phyloP scores from a whole-genome alignment of 192 early-diverging fungal species.

The Dimargaris cristalligena region DNA sequence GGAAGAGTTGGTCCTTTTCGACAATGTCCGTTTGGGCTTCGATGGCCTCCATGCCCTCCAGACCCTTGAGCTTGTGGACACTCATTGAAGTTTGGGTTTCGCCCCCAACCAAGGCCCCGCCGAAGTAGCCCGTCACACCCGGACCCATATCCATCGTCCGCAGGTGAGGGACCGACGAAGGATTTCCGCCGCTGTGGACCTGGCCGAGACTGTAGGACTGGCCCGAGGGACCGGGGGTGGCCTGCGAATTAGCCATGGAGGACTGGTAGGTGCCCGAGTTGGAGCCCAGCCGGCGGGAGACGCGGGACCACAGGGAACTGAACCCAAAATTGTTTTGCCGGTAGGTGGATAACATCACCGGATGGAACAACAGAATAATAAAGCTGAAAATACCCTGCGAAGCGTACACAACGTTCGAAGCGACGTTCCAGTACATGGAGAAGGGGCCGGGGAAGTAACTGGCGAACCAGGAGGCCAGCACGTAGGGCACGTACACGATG shows the following conservation, averaged over 20 bases:
- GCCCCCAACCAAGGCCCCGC: no score
- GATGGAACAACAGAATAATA: background rate
- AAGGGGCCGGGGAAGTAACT: background rate
- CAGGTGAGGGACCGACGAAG: background rate
- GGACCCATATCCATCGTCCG: slow-evolving; percentile 10
- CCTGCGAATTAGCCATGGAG: background rate
- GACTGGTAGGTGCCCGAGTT: no score
- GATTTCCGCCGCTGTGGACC: background rate
- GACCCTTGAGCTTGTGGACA: slow-evolving; percentile 5
- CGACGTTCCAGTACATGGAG: background rate
- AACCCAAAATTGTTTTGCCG: background rate
- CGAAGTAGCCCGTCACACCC: slow-evolving; percentile 8
- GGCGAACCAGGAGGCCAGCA: background rate
- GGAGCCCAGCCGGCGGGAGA: no score
- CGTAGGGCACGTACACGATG: background rate
- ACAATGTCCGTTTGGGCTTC: background rate
- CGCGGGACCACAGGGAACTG: background rate
- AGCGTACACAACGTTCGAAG: background rate
- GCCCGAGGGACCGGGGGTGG: background rate
- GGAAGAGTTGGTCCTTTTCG: slow-evolving; percentile 1
- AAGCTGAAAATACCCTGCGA: background rate
- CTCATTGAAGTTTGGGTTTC: background rate
- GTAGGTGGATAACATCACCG: background rate
- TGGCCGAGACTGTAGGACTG: background rate
- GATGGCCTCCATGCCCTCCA: slow-evolving; percentile 5